Evolutionary conservation across 371 early-diverging fungal genomes (phyloP), one percentile per base, ranked within the genome.

Genomic region (Mucor irregularis): DNA sequence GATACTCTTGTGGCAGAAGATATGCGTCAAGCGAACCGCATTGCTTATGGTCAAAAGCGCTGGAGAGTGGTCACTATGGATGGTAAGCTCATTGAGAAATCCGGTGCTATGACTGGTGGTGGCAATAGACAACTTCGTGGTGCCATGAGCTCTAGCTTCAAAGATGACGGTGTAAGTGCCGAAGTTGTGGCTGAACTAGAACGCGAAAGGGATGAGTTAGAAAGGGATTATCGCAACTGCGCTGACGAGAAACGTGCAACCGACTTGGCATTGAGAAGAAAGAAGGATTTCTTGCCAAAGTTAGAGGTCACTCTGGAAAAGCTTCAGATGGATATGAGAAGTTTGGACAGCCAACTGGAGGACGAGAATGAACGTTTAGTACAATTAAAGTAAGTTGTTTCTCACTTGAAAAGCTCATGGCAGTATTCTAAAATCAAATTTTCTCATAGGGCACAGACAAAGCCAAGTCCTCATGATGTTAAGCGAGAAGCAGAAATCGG

Each of bases 101-200:
- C 93, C 0, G 99, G 99, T 62, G 90, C 99, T 6, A 97, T 99
- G 98, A 89, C 90, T 16, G 99, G 99, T 63, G 99, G 99, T 59
- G 95, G 95, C 16, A 90, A 82, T 24, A 74, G 73, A 29, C 80
- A 74, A 3, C 68, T 64, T 29, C 86, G 82, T 14, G 96, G 97
- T 11, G 93, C 90, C 17, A 96, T 96, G 97, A 83, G 88, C 68
- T 90, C 90, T 7, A 84, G 74, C 16, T 88, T 90, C 44, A 76
- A 73, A 16, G 71, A 72, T 5, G 81, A 86, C 11, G 87, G 69
- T 31, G 84, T 81, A 10, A 80, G 81, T 25, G 78, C 85, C 6
- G 85, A 84, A 26, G 67, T 70, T 13, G 68, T 90, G 9, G 83
- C 80, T 9, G 61, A 61, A 19, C 64, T 90, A 24, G 80, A 87